These are phyloP conservation scores for Apophysomyces variabilis DNA, from an alignment of 371 early-diverging fungal genomes.

Conservation along the genomic window DNA sequence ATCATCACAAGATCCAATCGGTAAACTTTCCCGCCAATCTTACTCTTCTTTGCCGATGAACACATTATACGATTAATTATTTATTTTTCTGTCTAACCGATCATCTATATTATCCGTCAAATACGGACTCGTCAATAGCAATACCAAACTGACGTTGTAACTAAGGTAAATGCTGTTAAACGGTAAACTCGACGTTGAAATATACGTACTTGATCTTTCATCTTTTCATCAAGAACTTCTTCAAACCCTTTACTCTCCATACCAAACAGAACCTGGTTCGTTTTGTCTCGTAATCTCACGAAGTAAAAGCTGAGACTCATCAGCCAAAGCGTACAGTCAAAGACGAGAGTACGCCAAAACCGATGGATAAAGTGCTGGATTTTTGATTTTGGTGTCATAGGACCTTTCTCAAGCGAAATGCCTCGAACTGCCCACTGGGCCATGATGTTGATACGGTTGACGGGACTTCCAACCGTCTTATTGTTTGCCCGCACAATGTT, in stretches of 20 bases:
- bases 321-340: constrained; percentile 63
- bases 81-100: not conserved
- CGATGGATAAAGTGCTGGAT: constrained; percentile 16
- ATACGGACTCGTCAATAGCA: constrained; percentile 65
- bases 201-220: constrained; percentile 54
- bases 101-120: constrained; percentile 53
- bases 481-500: constrained; percentile 88
- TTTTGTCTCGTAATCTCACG: constrained; percentile 47
- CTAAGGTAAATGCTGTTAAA: constrained; percentile 14
- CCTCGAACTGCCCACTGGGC: constrained; percentile 82
- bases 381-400: constrained; percentile 9
- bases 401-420: constrained; percentile 28
- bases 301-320: constrained; percentile 66
- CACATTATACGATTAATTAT: not conserved
- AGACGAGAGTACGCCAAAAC: constrained; percentile 44
- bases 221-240: constrained; percentile 67
- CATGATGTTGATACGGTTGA: constrained; percentile 89
- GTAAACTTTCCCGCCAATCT: no score
- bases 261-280: constrained; percentile 41
- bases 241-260: constrained; percentile 67
- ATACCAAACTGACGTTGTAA: constrained; percentile 73
- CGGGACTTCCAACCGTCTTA: constrained; percentile 82
- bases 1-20: no score
- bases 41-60: no score
- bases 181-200: no score